phyloP scores from a whole-genome alignment of 768 basidiomycete genomes.

The Holtermannia corniformis region DNA sequence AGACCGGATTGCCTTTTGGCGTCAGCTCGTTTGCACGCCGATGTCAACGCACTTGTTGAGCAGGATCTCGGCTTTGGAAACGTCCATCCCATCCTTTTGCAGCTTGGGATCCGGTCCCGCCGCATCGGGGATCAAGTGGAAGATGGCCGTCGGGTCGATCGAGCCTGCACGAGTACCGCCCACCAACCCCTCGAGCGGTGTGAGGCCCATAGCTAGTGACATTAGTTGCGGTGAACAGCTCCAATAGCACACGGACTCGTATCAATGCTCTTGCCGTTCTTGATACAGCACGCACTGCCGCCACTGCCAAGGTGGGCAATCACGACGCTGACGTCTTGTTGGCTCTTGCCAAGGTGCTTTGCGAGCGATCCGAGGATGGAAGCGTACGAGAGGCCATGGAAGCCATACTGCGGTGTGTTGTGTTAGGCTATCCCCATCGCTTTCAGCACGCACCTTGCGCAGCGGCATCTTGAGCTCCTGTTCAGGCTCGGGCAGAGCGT shows the following conservation, averaged over 20 bases:
- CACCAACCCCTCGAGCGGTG: slow-evolving; percentile 76
- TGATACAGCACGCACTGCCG: slow-evolving; percentile 70
- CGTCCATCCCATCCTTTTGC: slow-evolving; percentile 28
- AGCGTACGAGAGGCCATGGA: slow-evolving; percentile 59
- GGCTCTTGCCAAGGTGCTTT: slow-evolving; percentile 50
- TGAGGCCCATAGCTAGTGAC: slow-evolving; percentile 62
- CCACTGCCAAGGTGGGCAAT: slow-evolving; percentile 85
- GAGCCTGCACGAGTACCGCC: slow-evolving; percentile 78
- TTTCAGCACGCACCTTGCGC: slow-evolving; percentile 48
- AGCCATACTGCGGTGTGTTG: slow-evolving; percentile 65
- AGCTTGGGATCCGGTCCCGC: slow-evolving; percentile 51
- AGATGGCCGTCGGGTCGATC: slow-evolving; percentile 77
- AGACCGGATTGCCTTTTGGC: slow-evolving; percentile 57
- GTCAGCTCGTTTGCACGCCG: slow-evolving; percentile 1
- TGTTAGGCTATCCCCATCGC: neutral
- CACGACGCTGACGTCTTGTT: slow-evolving; percentile 58
- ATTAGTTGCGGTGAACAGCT: neutral
- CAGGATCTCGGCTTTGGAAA: slow-evolving; percentile 44
- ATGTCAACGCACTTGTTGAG: slow-evolving; percentile 43
- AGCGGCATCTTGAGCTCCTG: slow-evolving; percentile 58
- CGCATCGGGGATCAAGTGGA: slow-evolving; percentile 61
- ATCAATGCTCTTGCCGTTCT: slow-evolving; percentile 63
- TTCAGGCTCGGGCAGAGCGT: slow-evolving; percentile 53
- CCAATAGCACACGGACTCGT: slow-evolving; percentile 47
- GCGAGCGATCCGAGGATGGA: slow-evolving; percentile 62